These are phyloP conservation scores for Eutypa lata DNA, from an alignment of 2,329 filamentous ascomycete species.

Conservation along the genomic window DNA sequence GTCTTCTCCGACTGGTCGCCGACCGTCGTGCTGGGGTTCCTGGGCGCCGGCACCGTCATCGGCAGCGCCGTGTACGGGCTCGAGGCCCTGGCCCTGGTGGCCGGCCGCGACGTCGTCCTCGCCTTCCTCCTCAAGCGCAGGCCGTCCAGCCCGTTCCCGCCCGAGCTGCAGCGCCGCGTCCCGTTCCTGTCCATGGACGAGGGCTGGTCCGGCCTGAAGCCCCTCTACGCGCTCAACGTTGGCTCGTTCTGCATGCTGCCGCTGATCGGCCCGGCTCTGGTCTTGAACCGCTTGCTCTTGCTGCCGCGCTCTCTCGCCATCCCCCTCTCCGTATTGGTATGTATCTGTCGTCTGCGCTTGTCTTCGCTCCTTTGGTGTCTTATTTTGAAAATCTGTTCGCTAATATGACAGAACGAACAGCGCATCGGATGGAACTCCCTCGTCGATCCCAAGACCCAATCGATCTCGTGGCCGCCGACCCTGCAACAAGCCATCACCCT, in stretches of 20 bases:
- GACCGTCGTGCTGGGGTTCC: slow-evolving; percentile 62
- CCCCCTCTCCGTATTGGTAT: slow-evolving; percentile 28
- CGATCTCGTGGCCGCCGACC: slow-evolving; percentile 52
- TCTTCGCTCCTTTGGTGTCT: background rate
- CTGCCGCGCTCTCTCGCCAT: slow-evolving; percentile 51
- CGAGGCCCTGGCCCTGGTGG: slow-evolving; percentile 48
- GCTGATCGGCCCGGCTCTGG: slow-evolving; percentile 64
- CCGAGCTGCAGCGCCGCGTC: slow-evolving; percentile 1
- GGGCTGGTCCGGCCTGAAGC: background rate
- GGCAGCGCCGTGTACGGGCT: slow-evolving; percentile 53
- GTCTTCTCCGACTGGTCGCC: slow-evolving; percentile 54
- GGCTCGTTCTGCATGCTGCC: slow-evolving; percentile 41
- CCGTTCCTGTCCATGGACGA: background rate
- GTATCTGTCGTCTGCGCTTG: no score
- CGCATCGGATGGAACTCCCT: background rate
- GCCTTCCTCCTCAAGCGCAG: slow-evolving; percentile 35
- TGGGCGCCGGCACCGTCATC: slow-evolving; percentile 48
- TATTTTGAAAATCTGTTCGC: background rate
- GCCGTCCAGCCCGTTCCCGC: slow-evolving; percentile 3
- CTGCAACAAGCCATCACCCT: slow-evolving; percentile 47
- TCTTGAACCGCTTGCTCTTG: slow-evolving; percentile 63
- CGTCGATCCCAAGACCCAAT: slow-evolving; percentile 42
- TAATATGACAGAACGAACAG: background rate
- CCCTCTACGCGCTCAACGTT: slow-evolving; percentile 12
- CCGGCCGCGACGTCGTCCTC: slow-evolving; percentile 43